Conservation (phyloP, 1,284 basidiomycete genomes). For the Polyporus tsugae region DNA sequence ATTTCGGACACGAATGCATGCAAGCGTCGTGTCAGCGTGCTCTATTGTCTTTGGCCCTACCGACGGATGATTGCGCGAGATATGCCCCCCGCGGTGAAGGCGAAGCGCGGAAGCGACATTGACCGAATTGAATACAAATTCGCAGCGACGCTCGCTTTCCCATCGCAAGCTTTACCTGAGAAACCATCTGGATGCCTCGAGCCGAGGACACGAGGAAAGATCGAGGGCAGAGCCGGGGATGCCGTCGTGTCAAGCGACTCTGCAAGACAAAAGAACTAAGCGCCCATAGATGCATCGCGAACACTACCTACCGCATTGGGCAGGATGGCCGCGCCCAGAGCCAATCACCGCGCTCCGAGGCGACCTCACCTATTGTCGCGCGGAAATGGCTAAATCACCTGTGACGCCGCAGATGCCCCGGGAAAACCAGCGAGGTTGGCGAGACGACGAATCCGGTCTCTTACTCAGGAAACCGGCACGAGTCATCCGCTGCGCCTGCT, state of each 20-base stretch:
- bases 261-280: conserved; percentile 31
- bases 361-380: conserved; percentile 26
- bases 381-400: conserved; percentile 19
- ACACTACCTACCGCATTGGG: conserved; percentile 29
- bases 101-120: conserved; percentile 11
- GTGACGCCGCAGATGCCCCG: conserved; percentile 2
- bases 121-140: conserved; percentile 22
- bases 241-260: conserved; percentile 22
- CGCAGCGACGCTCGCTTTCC: conserved; percentile 12
- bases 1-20: not conserved
- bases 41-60: conserved; percentile 12
- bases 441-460: conserved; percentile 3
- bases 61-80: conserved; percentile 13
- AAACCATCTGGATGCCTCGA: not conserved
- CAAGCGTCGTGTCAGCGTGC: not conserved
- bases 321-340: conserved; percentile 7
- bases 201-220: not conserved
- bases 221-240: conserved; percentile 20
- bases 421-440: not conserved
- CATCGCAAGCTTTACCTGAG: not conserved
- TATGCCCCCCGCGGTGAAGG: not conserved
- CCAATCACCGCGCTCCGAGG: conserved; percentile 15
- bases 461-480: conserved; percentile 1
- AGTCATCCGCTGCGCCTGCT: conserved; percentile 2
- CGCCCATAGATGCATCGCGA: conserved; percentile 22